phyloP scores from a whole-genome alignment of 2,329 filamentous ascomycete species.

The Botrytis pseudocinerea region DNA sequence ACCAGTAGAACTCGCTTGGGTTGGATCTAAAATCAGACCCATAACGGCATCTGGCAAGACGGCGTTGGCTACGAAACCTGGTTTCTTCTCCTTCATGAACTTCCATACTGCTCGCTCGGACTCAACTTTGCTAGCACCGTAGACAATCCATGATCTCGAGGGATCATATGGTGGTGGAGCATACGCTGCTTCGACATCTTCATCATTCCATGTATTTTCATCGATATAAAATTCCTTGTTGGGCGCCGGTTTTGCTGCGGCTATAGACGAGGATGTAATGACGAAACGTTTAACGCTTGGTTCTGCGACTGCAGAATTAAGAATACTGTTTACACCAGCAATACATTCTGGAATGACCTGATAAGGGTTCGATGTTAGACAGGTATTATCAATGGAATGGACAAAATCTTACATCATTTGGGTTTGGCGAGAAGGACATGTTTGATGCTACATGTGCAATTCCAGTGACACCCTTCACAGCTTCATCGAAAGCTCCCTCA shows the following conservation, averaged over 20 bases:
- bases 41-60: constrained; percentile 31
- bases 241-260: constrained; percentile 32
- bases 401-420: constrained; percentile 40
- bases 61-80: constrained; percentile 36
- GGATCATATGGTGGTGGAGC: constrained; percentile 41
- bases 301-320: constrained; percentile 43
- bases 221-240: constrained; percentile 33
- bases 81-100: constrained; percentile 41
- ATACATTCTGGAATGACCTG: constrained; percentile 41
- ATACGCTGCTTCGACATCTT: constrained; percentile 42
- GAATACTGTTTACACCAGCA: constrained; percentile 35
- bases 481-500: constrained; percentile 35
- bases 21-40: constrained; percentile 27
- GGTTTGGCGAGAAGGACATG: constrained; percentile 42
- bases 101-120: constrained; percentile 45
- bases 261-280: constrained; percentile 41
- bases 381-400: not conserved
- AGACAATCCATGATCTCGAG: constrained; percentile 34
- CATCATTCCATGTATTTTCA: constrained; percentile 43
- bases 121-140: constrained; percentile 45
- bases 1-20: constrained; percentile 31
- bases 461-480: constrained; percentile 38
- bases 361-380: not conserved
- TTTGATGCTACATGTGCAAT: constrained; percentile 46
- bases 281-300: constrained; percentile 45